phyloP scores from a whole-genome alignment of 2,329 filamentous ascomycete species.

The Alternaria gansuensis region DNA sequence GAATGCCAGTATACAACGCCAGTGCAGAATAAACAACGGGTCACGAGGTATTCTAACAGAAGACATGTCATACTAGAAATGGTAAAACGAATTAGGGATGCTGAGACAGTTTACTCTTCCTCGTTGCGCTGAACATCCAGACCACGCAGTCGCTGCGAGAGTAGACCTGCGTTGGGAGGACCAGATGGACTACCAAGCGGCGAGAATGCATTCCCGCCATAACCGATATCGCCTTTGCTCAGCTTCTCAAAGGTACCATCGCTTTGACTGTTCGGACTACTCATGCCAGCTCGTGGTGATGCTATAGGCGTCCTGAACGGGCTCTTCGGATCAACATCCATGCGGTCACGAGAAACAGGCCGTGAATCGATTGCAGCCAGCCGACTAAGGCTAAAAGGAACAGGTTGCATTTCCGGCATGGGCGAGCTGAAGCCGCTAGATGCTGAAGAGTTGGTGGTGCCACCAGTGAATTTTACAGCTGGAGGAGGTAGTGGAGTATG shows the following conservation, averaged over 20 bases:
- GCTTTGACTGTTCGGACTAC: slow-evolving; percentile 25
- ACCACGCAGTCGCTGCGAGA: slow-evolving; percentile 73
- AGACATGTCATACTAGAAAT: background rate
- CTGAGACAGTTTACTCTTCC: slow-evolving; percentile 11
- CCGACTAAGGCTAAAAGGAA: slow-evolving; percentile 60
- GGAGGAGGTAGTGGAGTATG: slow-evolving; percentile 45
- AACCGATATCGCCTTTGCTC: slow-evolving; percentile 67
- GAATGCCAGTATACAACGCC: slow-evolving; percentile 2
- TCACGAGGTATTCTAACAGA: slow-evolving; percentile 10
- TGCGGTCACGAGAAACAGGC: slow-evolving; percentile 44
- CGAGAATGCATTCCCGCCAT: slow-evolving; percentile 50
- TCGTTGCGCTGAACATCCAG: slow-evolving; percentile 61
- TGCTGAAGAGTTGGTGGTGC: slow-evolving; percentile 35
- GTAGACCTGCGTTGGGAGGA: slow-evolving; percentile 73
- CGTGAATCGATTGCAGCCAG: slow-evolving; percentile 42
- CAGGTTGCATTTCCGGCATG: slow-evolving; percentile 58
- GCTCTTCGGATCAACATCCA: slow-evolving; percentile 42
- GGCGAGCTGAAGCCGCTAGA: slow-evolving; percentile 35
- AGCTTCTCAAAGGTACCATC: slow-evolving; percentile 70
- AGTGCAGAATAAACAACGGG: background rate
- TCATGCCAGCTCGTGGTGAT: slow-evolving; percentile 30
- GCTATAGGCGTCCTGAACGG: slow-evolving; percentile 39
- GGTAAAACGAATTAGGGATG: background rate
- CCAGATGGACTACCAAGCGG: slow-evolving; percentile 52
- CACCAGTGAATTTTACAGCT: slow-evolving; percentile 45